Percentiles rank a stretch among this genome's conserved stretches.
These are phyloP conservation scores for Chlorella ohadii DNA, from an alignment of 139 green algal species.

Conservation along the genomic window DNA sequence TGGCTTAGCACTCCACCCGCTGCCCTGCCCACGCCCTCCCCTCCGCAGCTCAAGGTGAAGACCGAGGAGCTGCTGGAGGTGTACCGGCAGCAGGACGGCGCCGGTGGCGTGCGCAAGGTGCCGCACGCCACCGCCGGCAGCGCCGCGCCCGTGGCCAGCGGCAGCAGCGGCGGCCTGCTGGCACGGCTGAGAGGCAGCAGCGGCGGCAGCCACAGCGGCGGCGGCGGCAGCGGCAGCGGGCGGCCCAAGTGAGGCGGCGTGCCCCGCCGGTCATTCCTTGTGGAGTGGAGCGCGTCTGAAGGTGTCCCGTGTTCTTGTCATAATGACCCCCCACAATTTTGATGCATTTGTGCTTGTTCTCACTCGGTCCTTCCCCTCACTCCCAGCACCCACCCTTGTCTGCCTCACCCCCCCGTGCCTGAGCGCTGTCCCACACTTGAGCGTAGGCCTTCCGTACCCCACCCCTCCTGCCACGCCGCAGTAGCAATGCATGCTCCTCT, in stretches of 20 bases:
- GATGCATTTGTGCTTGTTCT: no score
- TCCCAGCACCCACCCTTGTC: not conserved
- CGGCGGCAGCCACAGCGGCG: constrained; percentile 15
- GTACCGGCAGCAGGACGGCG: constrained; percentile 53
- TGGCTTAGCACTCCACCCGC: not conserved
- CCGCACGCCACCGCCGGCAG: not conserved
- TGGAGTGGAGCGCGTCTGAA: no score
- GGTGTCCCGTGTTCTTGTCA: no score
- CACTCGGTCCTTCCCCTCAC: not conserved
- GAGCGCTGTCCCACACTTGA: no score
- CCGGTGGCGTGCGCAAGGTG: constrained; percentile 4
- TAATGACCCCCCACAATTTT: no score
- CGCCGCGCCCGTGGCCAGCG: not conserved
- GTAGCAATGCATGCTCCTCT: no score
- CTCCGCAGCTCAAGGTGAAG: constrained; percentile 51
- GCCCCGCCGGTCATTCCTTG: no score
- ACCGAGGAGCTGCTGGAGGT: constrained; percentile 57
- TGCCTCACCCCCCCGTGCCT: no score
- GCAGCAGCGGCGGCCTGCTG: constrained; percentile 24
- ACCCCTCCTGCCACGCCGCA: not conserved
- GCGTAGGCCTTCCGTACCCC: not conserved
- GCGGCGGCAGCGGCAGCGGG: no score
- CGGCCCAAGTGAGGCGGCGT: not conserved
- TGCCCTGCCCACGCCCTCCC: not conserved
- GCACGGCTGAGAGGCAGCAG: constrained; percentile 10